phyloP scores from a whole-genome alignment of 345 rosid species.

The Isatis tinctoria region DNA sequence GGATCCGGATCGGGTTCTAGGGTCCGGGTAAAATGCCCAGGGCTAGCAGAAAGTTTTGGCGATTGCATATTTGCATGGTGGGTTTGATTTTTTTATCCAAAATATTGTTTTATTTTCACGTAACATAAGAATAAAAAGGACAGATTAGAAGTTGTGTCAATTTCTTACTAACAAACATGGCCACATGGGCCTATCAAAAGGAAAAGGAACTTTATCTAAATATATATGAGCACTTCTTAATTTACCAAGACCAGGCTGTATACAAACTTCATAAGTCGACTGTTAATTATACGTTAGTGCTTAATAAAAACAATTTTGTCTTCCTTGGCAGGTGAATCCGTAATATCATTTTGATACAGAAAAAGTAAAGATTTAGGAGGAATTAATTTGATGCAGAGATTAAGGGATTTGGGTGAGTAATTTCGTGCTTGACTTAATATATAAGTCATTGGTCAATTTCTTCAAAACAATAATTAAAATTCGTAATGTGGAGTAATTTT shows the following conservation, averaged over 20 bases:
- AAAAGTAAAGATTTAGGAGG: not conserved
- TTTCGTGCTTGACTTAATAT: slow-evolving; percentile 18
- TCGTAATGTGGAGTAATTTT: not conserved
- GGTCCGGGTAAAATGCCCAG: no score
- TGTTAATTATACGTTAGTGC: not conserved
- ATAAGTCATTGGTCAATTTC: slow-evolving; percentile 17
- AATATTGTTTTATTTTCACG: not conserved
- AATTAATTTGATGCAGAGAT: not conserved
- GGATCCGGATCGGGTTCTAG: no score
- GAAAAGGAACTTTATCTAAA: not conserved
- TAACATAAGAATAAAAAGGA: slow-evolving; percentile 1
- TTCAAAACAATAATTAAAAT: not conserved
- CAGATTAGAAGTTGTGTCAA: not conserved
- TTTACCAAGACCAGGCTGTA: not conserved
- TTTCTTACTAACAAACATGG: slow-evolving; percentile 13
- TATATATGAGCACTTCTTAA: not conserved
- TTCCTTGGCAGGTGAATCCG: not conserved
- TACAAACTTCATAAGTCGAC: not conserved
- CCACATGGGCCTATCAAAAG: slow-evolving; percentile 1
- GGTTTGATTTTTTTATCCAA: slow-evolving; percentile 6
- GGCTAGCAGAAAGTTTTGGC: not conserved
- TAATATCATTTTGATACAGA: not conserved
- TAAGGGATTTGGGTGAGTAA: slow-evolving; percentile 19
- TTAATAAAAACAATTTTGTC: not conserved
- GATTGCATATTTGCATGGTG: not conserved